Percentiles rank a stretch among this genome's conserved stretches.
Evolutionary conservation across 2,329 filamentous ascomycete species (phyloP).

Genomic region (Ambrosiella xylebori): DNA sequence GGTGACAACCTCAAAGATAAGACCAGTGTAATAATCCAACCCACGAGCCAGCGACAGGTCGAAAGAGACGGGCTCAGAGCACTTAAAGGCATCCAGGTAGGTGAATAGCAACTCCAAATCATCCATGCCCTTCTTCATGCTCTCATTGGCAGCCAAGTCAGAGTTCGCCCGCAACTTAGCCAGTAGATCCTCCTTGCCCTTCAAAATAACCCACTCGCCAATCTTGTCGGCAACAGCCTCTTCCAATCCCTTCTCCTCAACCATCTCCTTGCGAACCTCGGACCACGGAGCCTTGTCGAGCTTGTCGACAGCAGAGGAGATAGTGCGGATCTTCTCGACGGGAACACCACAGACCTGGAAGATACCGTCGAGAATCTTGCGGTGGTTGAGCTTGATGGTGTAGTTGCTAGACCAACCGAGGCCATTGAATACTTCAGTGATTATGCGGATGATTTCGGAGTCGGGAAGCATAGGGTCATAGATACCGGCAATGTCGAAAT

Average conservation of each 20-base stretch:
- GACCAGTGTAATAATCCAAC: slow-evolving; percentile 80
- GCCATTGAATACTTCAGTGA: slow-evolving; percentile 27
- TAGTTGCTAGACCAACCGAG: slow-evolving; percentile 36
- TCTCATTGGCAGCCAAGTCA: slow-evolving; percentile 50
- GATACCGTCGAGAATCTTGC: slow-evolving; percentile 82
- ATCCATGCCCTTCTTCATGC: slow-evolving; percentile 60
- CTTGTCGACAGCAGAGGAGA: slow-evolving; percentile 89
- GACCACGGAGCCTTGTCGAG: slow-evolving; percentile 63
- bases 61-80: slow-evolving; percentile 62
- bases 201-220: slow-evolving; percentile 64
- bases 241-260: slow-evolving; percentile 71
- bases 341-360: slow-evolving; percentile 86
- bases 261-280: slow-evolving; percentile 85
- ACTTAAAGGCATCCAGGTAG: slow-evolving; percentile 64
- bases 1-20: slow-evolving; percentile 82
- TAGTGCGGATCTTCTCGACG: slow-evolving; percentile 68
- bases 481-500: slow-evolving; percentile 81
- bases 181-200: slow-evolving; percentile 59
- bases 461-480: slow-evolving; percentile 83
- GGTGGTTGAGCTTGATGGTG: slow-evolving; percentile 81
- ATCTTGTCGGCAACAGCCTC: slow-evolving; percentile 69
- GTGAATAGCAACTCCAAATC: slow-evolving; percentile 68
- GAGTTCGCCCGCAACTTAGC: slow-evolving; percentile 51
- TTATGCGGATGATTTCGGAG: slow-evolving; percentile 71
- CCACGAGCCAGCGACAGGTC: slow-evolving; percentile 81